Base-by-base conservation (phyloP, 2,329 filamentous ascomycete species). In the Lasiodiplodia hormozganensis region DNA sequence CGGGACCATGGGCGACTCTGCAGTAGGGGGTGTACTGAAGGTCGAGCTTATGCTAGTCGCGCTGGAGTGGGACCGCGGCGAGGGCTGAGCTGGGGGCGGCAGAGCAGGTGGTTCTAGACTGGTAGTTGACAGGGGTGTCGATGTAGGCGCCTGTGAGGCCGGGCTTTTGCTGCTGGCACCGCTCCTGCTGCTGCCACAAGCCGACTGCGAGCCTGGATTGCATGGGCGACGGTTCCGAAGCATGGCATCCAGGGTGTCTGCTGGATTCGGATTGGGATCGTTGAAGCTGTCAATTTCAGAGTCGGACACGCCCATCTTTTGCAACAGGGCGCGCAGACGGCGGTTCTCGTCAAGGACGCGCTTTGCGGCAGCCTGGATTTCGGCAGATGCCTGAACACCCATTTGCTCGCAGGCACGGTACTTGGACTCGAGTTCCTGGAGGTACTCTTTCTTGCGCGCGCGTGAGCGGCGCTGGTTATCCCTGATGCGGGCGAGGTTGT, bases 391-490 rank as follows among this genome's bases (percentile, higher is more conserved):
- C 74, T 90, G 86, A 60, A 91, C 85, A 21, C 91, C 91, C 38
- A 86, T 82, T 47, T 87, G 82, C 76, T 93, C 89, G 75, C 86
- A 92, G 65, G 81, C 80, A 57, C 88, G 86, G 68, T 90, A 80
- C 69, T 88, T 88, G 66, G 85, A 81, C 78, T 94, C 90, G 34
- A 93, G 85, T 67, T 91, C 89, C 70, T 88, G 83, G 49, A 93
- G 81, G 75, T 94, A 93, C 74, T 92, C 90, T 81, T 91, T 92
- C 71, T 89, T 86, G 43, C 91, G 86, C 56, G 90, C 90, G 65
- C 92, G 88, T n/a, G 89, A 92, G 70, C 91, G 88, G 68, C 91
- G 85, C 76, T 94, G 92, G 74, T 94, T 94, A 74, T 94, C 90
- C 71, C 91, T 87, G 72, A 93, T 90, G 69, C 91, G 89, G 57